phyloP scores from a whole-genome alignment of 305 asterid genomes.

The Plantago coronopus region DNA sequence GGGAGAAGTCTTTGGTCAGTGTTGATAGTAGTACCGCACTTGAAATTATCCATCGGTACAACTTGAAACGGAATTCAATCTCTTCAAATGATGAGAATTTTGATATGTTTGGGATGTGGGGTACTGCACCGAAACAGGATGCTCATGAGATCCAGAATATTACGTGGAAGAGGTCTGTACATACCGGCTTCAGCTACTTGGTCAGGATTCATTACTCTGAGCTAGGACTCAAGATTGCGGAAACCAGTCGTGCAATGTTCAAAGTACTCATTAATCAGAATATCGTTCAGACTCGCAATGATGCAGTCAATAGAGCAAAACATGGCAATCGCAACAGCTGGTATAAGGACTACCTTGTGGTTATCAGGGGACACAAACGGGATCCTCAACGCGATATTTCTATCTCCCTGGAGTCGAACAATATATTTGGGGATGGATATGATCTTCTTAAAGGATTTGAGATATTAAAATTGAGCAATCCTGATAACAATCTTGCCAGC shows the following conservation, averaged over 20 bases:
- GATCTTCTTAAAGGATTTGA: not conserved
- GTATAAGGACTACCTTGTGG: not conserved
- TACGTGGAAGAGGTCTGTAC: no score
- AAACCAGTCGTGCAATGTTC: not conserved
- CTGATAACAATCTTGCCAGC: not conserved
- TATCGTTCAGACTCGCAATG: not conserved
- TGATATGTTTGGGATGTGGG: not conserved
- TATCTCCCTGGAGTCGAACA: not conserved
- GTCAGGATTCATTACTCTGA: not conserved
- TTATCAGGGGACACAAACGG: not conserved
- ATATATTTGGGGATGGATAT: not conserved
- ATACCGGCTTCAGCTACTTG: no score
- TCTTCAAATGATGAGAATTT: not conserved
- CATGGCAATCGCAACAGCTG: not conserved
- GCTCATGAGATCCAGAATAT: not conserved
- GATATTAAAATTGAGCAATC: not conserved
- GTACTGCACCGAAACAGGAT: not conserved
- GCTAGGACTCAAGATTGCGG: not conserved
- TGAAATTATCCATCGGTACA: slow-evolving; percentile 1
- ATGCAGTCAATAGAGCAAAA: not conserved
- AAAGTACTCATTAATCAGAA: not conserved
- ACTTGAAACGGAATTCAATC: not conserved
- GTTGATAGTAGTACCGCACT: not conserved
- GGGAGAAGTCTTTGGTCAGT: not conserved
- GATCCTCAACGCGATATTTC: not conserved